Evolutionary conservation across 371 early-diverging fungal species (phyloP), one percentile per base, ranked within the genome.

Genomic region (Syncephalastrum monosporum): DNA sequence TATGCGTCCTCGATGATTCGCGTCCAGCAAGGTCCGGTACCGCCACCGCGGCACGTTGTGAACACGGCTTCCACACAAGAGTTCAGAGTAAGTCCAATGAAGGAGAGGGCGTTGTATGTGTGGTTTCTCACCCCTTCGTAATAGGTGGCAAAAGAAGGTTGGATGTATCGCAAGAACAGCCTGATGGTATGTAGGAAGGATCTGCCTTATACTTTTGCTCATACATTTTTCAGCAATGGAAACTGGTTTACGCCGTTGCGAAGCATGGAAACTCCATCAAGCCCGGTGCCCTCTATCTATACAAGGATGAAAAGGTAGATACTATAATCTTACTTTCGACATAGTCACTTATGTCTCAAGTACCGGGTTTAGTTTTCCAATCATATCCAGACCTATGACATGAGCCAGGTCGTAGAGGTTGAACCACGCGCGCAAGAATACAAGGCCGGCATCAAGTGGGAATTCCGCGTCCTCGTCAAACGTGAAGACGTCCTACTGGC

Each of bases 221-320:
- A 44, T 50, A 33, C 24, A 21, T 25, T 14, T 14, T 10, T 54
- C 55, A 72, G 74, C 77, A 74, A 69, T 79, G 80, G 80, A 77
- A 74, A 42, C 59, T 61, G 46, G 77, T 74, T 21, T 79, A 76
- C 57, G 80, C 71, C 7, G 77, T 79, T n/a, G 80, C 80, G 7
- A 79, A 76, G 54, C 80, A 79, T 61, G 80, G 80, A 7, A 79
- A 71, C 57, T 60, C 77, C 16, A 63, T 79, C 41, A 76, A 74
- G 52, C 75, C 80, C 0, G 77, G 80, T 7, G 67, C 71, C 13
- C 59, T 79, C 10, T 76, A 72, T 47, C 44, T 79, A 2, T 79
- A 79, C 56, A 76, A 76, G 29, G 80, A 79, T 59, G 68, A 67
- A 25, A 79, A 79, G 73, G n/a, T n/a, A n/a, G n/a, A n/a, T n/a